Base-by-base conservation (phyloP, 345 rosid genomes). In the Pugionium dolabratum region DNA sequence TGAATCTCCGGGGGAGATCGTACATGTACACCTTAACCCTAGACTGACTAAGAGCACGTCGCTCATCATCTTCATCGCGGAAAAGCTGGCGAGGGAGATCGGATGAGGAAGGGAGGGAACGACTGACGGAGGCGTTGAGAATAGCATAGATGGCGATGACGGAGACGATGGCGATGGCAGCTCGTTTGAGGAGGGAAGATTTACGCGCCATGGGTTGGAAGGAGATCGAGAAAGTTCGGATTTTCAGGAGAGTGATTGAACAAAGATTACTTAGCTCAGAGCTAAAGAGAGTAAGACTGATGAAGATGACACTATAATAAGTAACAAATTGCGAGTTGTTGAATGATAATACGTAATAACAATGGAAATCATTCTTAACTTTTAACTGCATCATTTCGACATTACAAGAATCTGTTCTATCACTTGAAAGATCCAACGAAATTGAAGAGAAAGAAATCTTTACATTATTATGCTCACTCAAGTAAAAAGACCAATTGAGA, bases 1-100 rank as follows among this genome's bases (percentile, higher is more conserved):
- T 94, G 89, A 94, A 94, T 66, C 66, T 76, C 59, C 54, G 66
- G 7, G 99, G 99, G 41, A 94, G 84, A 80, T 88, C 82, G 75
- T 94, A 91, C 93, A 90, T 82, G 81, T 77, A 94, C 48, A 90
- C 68, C 67, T 33, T 84, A 35, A 81, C 84, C 56, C 67, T 80
- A 35, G 51, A 67, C 47, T 52, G 66, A 69, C 57, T 29, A 27
- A 41, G 50, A 75, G 46, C 40, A 10, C 36, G 34, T 45, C 73
- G 72, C 0, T 25, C 62, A 1, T 31, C 44, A 3, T 39, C 39
- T 11, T 66, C 68, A 36, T 65, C 71, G 40, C 69, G 71, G 51
- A 42, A 35, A 40, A 59, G 59, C 63, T 81, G 79, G 26, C 54
- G 67, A 6, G 75, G 45, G 37, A 70, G 36, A 41, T 57, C 71